phyloP scores from a whole-genome alignment of 2,329 filamentous ascomycete species.

The Orbilia blumenaviensis region DNA sequence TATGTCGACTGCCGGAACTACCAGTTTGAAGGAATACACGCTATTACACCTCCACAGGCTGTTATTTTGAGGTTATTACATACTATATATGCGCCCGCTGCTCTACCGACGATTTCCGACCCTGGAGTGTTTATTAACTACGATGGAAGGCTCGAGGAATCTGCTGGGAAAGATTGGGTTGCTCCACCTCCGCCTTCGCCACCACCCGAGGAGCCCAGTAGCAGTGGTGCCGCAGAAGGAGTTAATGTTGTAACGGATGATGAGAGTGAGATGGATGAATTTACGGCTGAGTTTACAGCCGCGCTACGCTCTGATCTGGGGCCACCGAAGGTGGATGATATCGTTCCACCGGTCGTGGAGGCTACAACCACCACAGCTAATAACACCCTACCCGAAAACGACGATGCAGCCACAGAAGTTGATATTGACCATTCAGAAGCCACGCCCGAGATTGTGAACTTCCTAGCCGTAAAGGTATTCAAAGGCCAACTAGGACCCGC shows the following conservation, averaged over 20 bases:
- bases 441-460: conserved; percentile 49
- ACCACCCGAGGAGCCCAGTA: background rate
- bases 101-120: conserved; percentile 48
- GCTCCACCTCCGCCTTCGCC: background rate
- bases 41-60: conserved; percentile 48
- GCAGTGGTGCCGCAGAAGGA: too few relatives aligned
- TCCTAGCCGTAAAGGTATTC: conserved; percentile 50
- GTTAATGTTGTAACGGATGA: background rate
- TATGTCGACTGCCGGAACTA: conserved; percentile 55
- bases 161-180: conserved; percentile 12
- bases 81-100: conserved; percentile 47
- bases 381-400: conserved; percentile 5
- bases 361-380: background rate
- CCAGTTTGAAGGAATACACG: conserved; percentile 47
- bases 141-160: conserved; percentile 38
- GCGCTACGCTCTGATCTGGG: conserved; percentile 42
- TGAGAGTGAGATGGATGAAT: conserved; percentile 35
- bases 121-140: conserved; percentile 50
- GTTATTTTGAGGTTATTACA: conserved; percentile 46
- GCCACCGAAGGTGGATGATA: background rate
- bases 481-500: conserved; percentile 45
- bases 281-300: conserved; percentile 44
- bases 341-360: background rate
- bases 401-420: conserved; percentile 50
- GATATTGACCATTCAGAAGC: conserved; percentile 51